phyloP scores from a whole-genome alignment of 2,329 filamentous ascomycete species.

The Davidsoniella neocaledoniae region DNA sequence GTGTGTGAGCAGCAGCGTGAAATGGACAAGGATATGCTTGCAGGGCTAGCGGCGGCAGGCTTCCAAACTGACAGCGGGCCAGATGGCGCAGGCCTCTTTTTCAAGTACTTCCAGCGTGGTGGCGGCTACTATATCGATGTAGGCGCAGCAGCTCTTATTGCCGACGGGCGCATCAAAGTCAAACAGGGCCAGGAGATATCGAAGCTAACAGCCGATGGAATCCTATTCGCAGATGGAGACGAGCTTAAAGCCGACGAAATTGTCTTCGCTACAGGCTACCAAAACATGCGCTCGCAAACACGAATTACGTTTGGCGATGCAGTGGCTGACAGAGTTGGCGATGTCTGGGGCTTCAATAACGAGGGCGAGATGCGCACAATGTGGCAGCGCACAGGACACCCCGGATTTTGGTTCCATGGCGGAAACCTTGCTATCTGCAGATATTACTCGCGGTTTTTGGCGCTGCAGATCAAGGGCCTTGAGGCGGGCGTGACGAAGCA shows the following conservation, averaged over 20 bases:
- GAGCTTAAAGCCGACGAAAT: constrained; percentile 45
- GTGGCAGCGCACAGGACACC: constrained; percentile 44
- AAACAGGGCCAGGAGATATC: constrained; percentile 40
- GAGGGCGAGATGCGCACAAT: constrained; percentile 39
- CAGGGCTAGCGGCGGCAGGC: constrained; percentile 35
- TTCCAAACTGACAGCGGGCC: constrained; percentile 44
- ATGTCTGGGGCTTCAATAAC: constrained; percentile 45
- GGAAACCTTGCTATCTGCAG: constrained; percentile 47
- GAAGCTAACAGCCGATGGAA: constrained; percentile 28
- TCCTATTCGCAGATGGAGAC: constrained; percentile 35
- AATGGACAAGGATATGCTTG: constrained; percentile 23
- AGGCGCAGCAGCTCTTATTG: constrained; percentile 43
- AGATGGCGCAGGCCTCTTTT: constrained; percentile 37
- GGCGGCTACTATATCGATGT: constrained; percentile 59
- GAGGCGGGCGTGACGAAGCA: constrained; percentile 23
- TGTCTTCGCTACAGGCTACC: constrained; percentile 46
- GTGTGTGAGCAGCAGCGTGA: constrained; percentile 21
- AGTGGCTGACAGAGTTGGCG: constrained; percentile 38
- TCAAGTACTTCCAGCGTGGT: constrained; percentile 48
- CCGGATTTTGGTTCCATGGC: constrained; percentile 49
- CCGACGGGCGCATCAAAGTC: constrained; percentile 46
- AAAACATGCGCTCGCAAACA: constrained; percentile 50
- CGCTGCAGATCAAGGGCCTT: constrained; percentile 33
- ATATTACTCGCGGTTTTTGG: constrained; percentile 38
- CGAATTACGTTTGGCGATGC: constrained; percentile 44